Percentiles rank a stretch among this genome's conserved stretches.
phyloP scores from a whole-genome alignment of 805 yeast species.

The Saccharomycopsis vini region DNA sequence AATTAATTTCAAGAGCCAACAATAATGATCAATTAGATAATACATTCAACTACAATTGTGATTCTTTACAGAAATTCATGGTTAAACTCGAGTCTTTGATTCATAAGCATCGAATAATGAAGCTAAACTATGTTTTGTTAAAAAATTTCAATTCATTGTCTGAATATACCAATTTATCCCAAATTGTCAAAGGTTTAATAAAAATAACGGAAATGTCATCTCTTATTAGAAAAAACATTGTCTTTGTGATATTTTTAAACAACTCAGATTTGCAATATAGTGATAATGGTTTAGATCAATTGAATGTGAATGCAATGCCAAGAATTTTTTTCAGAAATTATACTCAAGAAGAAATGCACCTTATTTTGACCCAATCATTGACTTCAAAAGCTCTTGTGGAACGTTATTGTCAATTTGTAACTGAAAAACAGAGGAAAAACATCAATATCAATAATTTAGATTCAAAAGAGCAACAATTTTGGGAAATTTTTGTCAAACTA shows the following conservation, averaged over 20 bases:
- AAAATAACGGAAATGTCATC: conserved; percentile 4
- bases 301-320: conserved; percentile 29
- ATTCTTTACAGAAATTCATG: conserved; percentile 8
- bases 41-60: no score
- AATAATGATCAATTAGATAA: neutral
- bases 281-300: conserved; percentile 23
- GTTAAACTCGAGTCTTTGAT: conserved; percentile 8
- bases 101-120: neutral
- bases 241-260: conserved; percentile 11
- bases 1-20: neutral
- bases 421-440: neutral
- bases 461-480: conserved; percentile 26
- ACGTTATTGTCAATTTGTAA: conserved; percentile 20
- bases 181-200: conserved; percentile 4
- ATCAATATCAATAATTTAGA: conserved; percentile 16
- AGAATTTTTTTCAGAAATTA: conserved; percentile 30
- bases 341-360: conserved; percentile 25
- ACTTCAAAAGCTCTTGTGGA: conserved; percentile 19
- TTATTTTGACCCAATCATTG: conserved; percentile 26
- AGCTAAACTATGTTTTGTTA: neutral
- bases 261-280: conserved; percentile 8
- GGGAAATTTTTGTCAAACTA: conserved; percentile 32
- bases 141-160: conserved; percentile 8
- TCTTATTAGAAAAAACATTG: neutral
- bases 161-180: conserved; percentile 2